Percentiles rank a stretch among this genome's conserved stretches.
phyloP scores from a whole-genome alignment of 148 eudicot species.

The Bassia scoparia region DNA sequence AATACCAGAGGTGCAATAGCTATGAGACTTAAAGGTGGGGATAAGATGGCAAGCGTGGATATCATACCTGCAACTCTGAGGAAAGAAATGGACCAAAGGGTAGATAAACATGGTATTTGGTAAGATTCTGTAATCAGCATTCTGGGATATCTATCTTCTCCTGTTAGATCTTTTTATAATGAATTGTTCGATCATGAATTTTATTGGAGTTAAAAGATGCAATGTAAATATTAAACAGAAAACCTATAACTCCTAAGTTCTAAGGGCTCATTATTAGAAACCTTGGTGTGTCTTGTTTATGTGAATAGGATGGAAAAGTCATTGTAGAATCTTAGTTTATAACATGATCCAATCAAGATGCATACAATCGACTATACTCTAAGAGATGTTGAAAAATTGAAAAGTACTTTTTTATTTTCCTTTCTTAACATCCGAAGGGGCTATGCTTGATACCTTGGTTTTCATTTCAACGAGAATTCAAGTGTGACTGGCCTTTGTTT shows the following conservation, averaged over 20 bases:
- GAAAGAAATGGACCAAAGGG: constrained; percentile 39
- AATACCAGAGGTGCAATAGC: constrained; percentile 82
- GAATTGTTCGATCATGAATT: background rate
- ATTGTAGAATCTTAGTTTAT: too few relatives aligned
- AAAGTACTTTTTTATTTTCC: too few relatives aligned
- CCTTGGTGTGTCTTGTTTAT: too few relatives aligned
- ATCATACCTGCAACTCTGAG: constrained; percentile 67
- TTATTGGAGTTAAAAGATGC: too few relatives aligned
- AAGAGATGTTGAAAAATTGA: too few relatives aligned
- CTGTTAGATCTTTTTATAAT: background rate
- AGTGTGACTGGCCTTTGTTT: background rate
- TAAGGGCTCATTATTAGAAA: background rate
- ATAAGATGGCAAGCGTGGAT: constrained; percentile 88
- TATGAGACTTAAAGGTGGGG: constrained; percentile 77
- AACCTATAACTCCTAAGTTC: background rate
- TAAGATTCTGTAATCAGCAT: constrained; percentile 31
- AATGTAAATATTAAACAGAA: too few relatives aligned
- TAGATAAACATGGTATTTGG: constrained; percentile 46
- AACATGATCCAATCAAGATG: too few relatives aligned
- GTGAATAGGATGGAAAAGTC: too few relatives aligned
- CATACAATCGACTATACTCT: too few relatives aligned
- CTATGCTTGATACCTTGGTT: background rate
- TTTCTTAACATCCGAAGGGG: background rate
- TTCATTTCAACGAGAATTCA: background rate
- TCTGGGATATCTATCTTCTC: background rate